These are phyloP conservation scores for Alternaria gaisen DNA, from an alignment of 2,329 filamentous ascomycete species.

Conservation along the genomic window DNA sequence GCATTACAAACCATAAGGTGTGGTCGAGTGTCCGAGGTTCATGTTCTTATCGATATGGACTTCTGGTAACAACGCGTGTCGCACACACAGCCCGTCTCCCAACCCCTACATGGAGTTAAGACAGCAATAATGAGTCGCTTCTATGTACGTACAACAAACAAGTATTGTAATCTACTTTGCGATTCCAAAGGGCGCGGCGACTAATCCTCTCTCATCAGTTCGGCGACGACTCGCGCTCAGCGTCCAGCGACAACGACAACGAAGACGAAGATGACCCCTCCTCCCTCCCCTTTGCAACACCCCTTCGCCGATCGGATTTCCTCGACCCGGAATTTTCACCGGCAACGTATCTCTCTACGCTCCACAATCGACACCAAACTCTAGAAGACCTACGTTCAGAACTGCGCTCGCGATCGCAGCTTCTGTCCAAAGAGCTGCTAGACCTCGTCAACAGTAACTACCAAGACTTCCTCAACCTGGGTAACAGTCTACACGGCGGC, in stretches of 20 bases:
- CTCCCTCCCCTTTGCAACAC: constrained; percentile 85
- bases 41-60: constrained; percentile 32
- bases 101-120: constrained; percentile 16
- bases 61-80: constrained; percentile 3
- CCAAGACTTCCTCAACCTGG: constrained; percentile 85
- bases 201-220: constrained; percentile 9
- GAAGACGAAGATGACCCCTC: constrained; percentile 65
- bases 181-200: neutral
- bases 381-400: constrained; percentile 92
- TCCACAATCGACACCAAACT: constrained; percentile 90
- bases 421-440: constrained; percentile 84
- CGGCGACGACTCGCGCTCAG: constrained; percentile 24
- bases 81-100: neutral
- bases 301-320: constrained; percentile 85
- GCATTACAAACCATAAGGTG: constrained; percentile 15
- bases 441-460: constrained; percentile 97
- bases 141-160: constrained; percentile 50
- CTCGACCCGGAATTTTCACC: constrained; percentile 79
- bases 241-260: constrained; percentile 13
- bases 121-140: constrained; percentile 58
- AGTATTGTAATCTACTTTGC: neutral
- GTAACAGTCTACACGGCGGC: constrained; percentile 81
- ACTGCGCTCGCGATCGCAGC: constrained; percentile 79
- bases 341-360: constrained; percentile 80
- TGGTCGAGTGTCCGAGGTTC: constrained; percentile 23